Conservation (phyloP, 73 alveolate genomes). For the Paramecium biaurelia region DNA sequence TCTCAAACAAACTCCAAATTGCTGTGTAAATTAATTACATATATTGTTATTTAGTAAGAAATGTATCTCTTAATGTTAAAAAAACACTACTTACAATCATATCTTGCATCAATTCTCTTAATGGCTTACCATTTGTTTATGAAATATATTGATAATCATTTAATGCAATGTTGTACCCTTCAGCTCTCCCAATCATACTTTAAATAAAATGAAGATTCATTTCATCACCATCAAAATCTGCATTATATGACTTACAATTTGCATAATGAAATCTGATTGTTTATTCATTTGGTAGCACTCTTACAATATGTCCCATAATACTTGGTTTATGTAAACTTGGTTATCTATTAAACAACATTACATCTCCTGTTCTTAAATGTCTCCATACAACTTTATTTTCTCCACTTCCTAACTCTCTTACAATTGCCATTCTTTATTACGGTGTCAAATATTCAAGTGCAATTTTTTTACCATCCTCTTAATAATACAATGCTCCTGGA, state of each 20-base stretch:
- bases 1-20: slow-evolving; percentile 81
- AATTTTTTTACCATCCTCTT: slow-evolving; percentile 82
- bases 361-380: slow-evolving; percentile 95
- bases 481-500: slow-evolving; percentile 69
- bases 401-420: slow-evolving; percentile 79
- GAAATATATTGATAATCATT: slow-evolving; percentile 94
- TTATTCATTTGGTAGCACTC: slow-evolving; percentile 95
- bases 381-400: slow-evolving; percentile 89
- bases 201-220: slow-evolving; percentile 99
- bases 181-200: slow-evolving; percentile 87
- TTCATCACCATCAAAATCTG: slow-evolving; percentile 99
- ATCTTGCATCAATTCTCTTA: slow-evolving; percentile 99
- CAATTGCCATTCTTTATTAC: slow-evolving; percentile 85
- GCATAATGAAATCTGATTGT: slow-evolving; percentile 99
- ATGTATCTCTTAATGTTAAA: slow-evolving; percentile 95
- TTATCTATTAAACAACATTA: slow-evolving; percentile 95
- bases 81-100: slow-evolving; percentile 93
- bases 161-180: slow-evolving; percentile 86
- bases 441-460: slow-evolving; percentile 79
- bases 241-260: slow-evolving; percentile 99
- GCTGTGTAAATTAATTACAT: slow-evolving; percentile 90
- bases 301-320: slow-evolving; percentile 76
- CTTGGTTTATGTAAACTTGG: slow-evolving; percentile 99
- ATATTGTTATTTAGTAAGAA: slow-evolving; percentile 87
- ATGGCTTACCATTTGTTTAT: slow-evolving; percentile 99